A percentile compares a stretch with the other conserved stretches of the same genome.
Evolutionary conservation across 192 early-diverging fungal genomes (phyloP).

Genomic region (Diversispora epigaea): DNA sequence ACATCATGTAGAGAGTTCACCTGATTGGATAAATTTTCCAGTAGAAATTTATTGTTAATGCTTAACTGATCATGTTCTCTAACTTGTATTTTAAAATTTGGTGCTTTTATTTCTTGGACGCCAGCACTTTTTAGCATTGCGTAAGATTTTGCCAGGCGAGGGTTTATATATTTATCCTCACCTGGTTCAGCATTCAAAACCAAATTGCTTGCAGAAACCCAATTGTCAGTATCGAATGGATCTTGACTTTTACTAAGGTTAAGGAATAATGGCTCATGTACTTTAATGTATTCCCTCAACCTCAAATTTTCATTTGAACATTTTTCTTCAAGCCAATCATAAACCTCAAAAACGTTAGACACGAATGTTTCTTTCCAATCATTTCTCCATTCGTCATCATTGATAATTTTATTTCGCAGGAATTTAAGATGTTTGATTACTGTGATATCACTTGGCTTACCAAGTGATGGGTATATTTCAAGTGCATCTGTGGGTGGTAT

Average conservation of each 20-base stretch:
- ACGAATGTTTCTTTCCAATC: neutral
- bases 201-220: neutral
- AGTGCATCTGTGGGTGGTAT: neutral
- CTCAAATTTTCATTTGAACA: constrained; percentile 1
- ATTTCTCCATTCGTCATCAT: neutral
- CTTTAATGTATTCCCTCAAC: neutral
- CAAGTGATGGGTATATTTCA: neutral
- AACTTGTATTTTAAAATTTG: neutral
- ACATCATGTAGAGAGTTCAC: neutral
- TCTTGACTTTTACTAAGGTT: neutral
- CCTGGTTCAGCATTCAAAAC: neutral
- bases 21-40: neutral
- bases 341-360: neutral
- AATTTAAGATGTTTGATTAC: constrained; percentile 9
- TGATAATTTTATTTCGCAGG: neutral
- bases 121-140: constrained; percentile 4
- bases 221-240: constrained; percentile 9
- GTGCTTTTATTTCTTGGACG: neutral
- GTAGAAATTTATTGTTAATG: neutral
- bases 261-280: neutral
- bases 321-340: constrained; percentile 4
- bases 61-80: constrained; percentile 1
- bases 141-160: neutral
- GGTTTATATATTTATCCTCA: neutral
- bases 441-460: neutral